Evolutionary conservation across 306 rosid species (phyloP), one percentile per base, ranked within the genome.

Genomic region (Prunus salicina): DNA sequence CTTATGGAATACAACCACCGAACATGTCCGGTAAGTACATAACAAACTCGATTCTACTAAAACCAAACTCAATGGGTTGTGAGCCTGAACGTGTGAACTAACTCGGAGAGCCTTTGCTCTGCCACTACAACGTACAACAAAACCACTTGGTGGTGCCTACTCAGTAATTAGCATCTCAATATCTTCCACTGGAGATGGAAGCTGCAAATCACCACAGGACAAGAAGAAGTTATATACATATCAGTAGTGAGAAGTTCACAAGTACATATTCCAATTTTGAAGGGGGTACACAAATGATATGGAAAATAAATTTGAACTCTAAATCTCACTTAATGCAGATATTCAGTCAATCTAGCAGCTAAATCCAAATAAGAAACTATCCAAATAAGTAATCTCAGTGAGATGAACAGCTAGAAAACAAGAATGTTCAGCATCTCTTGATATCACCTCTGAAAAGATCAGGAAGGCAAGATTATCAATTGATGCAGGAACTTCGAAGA

Each of bases 141-240:
- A 46, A 43, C 55, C 18, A 69, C 30, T 46, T 15, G 11, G 25
- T 66, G 52, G 66, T 8, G 62, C 64, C 87, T 93, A 93, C 87
- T 93, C 98, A 0, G 98, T 93, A 25, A 93, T 80, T 28, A 91
- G 96, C 97, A 93, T 89, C 72, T 87, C 87, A 51, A 90, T 51
- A 72, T 93, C 97, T 64, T 79, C 82, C 73, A 82, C 72, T 0
- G 90, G 90, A 16, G 79, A 69, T 45, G 97, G 96, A 58, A 93
- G 90, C 98, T 93, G 97, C 87, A 87, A 86, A 76, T 65, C 62
- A 64, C 79, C 80, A 81, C 64, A 81, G 61, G 14, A 74, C 41
- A 57, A 72, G 69, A 70, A 55, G 64, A 66, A 12, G 68, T 85
- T 68, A 61, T 10, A 12, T 10, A 16, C 56, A 46, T 8, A 50